Evolutionary conservation across 2,329 filamentous ascomycete genomes (phyloP), one percentile per base, ranked within the genome.

Genomic region (Colletotrichum sp.): DNA sequence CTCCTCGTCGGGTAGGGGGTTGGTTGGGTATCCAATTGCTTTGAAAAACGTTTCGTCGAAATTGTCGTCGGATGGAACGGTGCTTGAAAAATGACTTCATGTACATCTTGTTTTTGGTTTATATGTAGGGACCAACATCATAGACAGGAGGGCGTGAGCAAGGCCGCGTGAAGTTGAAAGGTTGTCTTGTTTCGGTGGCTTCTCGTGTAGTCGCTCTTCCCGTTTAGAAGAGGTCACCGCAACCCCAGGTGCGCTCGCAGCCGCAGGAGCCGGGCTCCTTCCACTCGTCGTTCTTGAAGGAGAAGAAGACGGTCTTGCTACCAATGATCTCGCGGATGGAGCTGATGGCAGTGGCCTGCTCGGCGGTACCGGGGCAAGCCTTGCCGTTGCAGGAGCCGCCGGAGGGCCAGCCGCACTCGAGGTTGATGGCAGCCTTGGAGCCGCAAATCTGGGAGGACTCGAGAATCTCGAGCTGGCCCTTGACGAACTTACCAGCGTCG

Each of bases 371-470:
- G 72, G 96, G 92, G 80, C 95, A 88, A 75, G 96, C 96, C 24
- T 83, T 83, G 76, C 95, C 95, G 87, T 97, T 96, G 87, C 91
- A 85, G 34, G 85, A 81, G 83, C 96, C 96, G 9, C 83, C 79
- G 70, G 88, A 92, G 79, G 96, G 96, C 96, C 96, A 99, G 81
- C 96, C 96, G 73, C 94, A 95, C 92, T 99, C 96, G 80, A 98
- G 90, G 87, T 96, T 95, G 89, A 95, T 92, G 79, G 93, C 93
- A 49, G 91, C 87, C 89, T 94, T 94, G 83, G 90, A 90, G 55
- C 88, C 84, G 91, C 96, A 99, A 80, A 95, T 87, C 74, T 24
- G 80, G 64, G 34, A 39, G 62, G 85, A 84, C 83, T 92, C 87
- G 78, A 98, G 92, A 79, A 95, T 89, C 63, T 92, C 87, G 79